Evolutionary conservation across 1,139 yeast species (phyloP), one percentile per base, ranked within the genome.

Genomic region (Lodderomyces elongisporus): DNA sequence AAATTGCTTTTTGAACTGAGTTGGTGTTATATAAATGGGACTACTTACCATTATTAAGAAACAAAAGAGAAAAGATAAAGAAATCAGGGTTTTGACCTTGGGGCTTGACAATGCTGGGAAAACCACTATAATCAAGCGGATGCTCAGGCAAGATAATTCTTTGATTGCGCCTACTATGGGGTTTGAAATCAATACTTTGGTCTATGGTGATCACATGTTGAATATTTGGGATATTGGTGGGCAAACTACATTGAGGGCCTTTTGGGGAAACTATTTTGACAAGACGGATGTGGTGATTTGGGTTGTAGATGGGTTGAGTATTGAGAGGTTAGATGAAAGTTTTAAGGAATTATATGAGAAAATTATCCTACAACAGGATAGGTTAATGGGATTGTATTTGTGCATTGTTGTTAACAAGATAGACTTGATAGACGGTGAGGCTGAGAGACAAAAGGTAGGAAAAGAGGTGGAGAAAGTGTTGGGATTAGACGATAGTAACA

Each of bases 21-120:
- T n/a, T n/a, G n/a, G n/a, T n/a, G n/a, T n/a, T n/a, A n/a, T n/a
- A n/a, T n/a, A n/a, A n/a, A 88, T 89, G 97, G 97, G 97, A 1
- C 71, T 89, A 4, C 58, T 89, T 17, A 75, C 89, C 1, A 83
- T 87, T 28, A 82, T 91, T 37, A 72, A 79, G 49, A 88, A 87
- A 51, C 95, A 87, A 50, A 82, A 85, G 58, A 60, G 76, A 32
- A 85, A 85, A 53, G 96, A 85, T 46, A 67, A 69, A 37, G 95
- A 88, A 56, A 60, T 85, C 30, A 65, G 96, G 18, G 72, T 88
- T 17, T 62, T 89, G 23, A 67, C 85, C 42, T 67, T 89, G 8
- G 96, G 96, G 0, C 68, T 87, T n/a, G 96, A 87, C 51, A 85
- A 85, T 51, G 74, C 95, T 0, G 96, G 96, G 4, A 87, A 87